phyloP scores from a whole-genome alignment of 1,139 yeast genomes.

The Blastobotrys apis region DNA sequence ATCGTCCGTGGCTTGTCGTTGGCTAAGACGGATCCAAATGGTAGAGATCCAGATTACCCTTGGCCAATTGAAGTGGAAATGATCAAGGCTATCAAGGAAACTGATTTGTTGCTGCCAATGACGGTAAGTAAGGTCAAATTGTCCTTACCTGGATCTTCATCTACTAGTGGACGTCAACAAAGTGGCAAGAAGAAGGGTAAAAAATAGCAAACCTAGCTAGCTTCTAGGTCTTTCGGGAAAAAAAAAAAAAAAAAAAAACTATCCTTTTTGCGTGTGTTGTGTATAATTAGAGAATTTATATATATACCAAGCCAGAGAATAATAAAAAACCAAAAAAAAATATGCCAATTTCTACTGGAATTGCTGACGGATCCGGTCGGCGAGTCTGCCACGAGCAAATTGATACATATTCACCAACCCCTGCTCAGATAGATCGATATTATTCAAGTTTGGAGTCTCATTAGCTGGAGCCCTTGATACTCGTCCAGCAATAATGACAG shows the following conservation, averaged over 20 bases:
- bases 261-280: background rate
- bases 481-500: conserved; percentile 79
- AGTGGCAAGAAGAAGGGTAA: conserved; percentile 19
- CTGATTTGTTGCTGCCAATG: conserved; percentile 48
- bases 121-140: conserved; percentile 46
- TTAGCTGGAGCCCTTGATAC: conserved; percentile 78
- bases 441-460: conserved; percentile 57
- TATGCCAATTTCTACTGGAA: conserved; percentile 15
- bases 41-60: conserved; percentile 51
- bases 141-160: conserved; percentile 28
- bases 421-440: conserved; percentile 79
- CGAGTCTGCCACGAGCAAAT: conserved; percentile 79
- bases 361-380: conserved; percentile 78
- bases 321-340: background rate
- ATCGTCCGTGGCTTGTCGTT: conserved; percentile 54
- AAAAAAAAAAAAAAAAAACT: background rate
- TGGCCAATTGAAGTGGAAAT: conserved; percentile 70
- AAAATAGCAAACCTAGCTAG: no score
- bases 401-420: conserved; percentile 86
- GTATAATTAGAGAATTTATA: background rate
- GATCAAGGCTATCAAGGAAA: conserved; percentile 53
- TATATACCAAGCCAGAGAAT: background rate
- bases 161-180: conserved; percentile 14
- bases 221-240: no score
- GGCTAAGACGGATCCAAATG: conserved; percentile 50